A percentile compares a stretch with the other conserved stretches of the same genome.
phyloP scores from a whole-genome alignment of 805 yeast species.

The Starmera quercuum region DNA sequence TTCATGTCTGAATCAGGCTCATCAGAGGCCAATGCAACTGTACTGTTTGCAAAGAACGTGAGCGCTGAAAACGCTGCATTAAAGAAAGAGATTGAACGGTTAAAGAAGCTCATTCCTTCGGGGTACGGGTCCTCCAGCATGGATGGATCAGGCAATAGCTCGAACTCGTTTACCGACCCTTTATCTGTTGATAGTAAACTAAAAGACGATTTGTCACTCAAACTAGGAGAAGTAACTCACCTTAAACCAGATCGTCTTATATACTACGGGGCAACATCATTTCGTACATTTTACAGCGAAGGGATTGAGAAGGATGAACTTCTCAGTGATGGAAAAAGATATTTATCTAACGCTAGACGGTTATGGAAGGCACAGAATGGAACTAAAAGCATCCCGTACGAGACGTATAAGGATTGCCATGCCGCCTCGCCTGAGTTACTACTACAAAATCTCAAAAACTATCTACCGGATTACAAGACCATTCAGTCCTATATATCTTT shows the following conservation, averaged over 20 bases:
- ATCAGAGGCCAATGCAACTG: slow-evolving; percentile 4
- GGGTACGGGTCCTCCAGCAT: background rate
- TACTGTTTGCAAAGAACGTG: slow-evolving; percentile 8
- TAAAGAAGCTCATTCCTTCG: slow-evolving; percentile 1
- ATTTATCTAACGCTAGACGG: slow-evolving; percentile 10
- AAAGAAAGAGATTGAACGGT: slow-evolving; percentile 8
- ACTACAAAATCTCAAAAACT: slow-evolving; percentile 7
- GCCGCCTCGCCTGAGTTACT: slow-evolving; percentile 6
- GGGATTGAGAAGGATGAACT: slow-evolving; percentile 4
- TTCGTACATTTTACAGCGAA: slow-evolving; percentile 11
- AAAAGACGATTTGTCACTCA: no score
- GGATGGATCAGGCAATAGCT: no score
- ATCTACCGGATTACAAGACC: slow-evolving; percentile 13
- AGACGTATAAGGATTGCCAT: slow-evolving; percentile 6
- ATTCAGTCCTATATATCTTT: slow-evolving; percentile 8
- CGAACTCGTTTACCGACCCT: no score
- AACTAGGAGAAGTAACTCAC: no score
- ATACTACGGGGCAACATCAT: slow-evolving; percentile 15
- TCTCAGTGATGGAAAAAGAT: slow-evolving; percentile 5
- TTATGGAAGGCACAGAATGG: slow-evolving; percentile 15
- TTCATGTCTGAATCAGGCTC: slow-evolving; percentile 21
- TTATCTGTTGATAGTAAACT: no score
- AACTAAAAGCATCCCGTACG: slow-evolving; percentile 3
- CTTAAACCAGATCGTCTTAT: slow-evolving; percentile 7
- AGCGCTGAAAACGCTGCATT: slow-evolving; percentile 12